phyloP scores from a whole-genome alignment of 2,329 filamentous ascomycete genomes.

The Phialophora verrucosa region DNA sequence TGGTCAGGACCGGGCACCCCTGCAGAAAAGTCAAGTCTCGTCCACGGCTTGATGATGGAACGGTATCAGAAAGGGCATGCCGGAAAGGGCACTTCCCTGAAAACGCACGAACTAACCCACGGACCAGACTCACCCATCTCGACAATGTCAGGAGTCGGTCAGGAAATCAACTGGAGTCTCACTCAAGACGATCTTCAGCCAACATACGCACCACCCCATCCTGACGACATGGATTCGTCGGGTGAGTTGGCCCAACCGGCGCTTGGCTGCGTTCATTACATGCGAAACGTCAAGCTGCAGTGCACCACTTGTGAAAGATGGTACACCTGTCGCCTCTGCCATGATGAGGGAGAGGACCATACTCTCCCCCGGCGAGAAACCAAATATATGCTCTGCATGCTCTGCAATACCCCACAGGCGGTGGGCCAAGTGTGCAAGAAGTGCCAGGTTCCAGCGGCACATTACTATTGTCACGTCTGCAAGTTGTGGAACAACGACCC shows the following conservation, averaged over 20 bases:
- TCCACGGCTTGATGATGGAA: slow-evolving; percentile 74
- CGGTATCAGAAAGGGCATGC: slow-evolving; percentile 57
- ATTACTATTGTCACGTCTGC: slow-evolving; percentile 92
- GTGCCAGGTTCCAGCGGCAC: slow-evolving; percentile 78
- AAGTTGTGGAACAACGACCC: slow-evolving; percentile 96
- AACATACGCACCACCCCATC: slow-evolving; percentile 65
- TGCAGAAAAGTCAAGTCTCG: slow-evolving; percentile 71
- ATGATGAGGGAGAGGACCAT: slow-evolving; percentile 82
- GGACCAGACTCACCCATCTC: slow-evolving; percentile 44
- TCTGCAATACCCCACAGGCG: slow-evolving; percentile 82
- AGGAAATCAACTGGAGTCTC: slow-evolving; percentile 48
- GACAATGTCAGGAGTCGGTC: slow-evolving; percentile 42
- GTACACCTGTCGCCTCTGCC: slow-evolving; percentile 95
- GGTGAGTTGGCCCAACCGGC: slow-evolving; percentile 58
- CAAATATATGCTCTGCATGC: slow-evolving; percentile 96
- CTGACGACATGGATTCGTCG: slow-evolving; percentile 39
- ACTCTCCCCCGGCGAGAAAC: slow-evolving; percentile 80
- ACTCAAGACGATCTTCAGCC: slow-evolving; percentile 65
- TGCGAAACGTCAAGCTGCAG: slow-evolving; percentile 93
- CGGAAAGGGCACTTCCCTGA: slow-evolving; percentile 40
- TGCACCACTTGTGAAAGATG: slow-evolving; percentile 87
- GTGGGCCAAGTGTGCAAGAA: slow-evolving; percentile 77
- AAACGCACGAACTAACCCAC: slow-evolving; percentile 36
- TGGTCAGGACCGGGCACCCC: slow-evolving; percentile 65
- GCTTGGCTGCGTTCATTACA: slow-evolving; percentile 90